Conservation (phyloP, 371 early-diverging fungal species). For the Mortierella sp. region DNA sequence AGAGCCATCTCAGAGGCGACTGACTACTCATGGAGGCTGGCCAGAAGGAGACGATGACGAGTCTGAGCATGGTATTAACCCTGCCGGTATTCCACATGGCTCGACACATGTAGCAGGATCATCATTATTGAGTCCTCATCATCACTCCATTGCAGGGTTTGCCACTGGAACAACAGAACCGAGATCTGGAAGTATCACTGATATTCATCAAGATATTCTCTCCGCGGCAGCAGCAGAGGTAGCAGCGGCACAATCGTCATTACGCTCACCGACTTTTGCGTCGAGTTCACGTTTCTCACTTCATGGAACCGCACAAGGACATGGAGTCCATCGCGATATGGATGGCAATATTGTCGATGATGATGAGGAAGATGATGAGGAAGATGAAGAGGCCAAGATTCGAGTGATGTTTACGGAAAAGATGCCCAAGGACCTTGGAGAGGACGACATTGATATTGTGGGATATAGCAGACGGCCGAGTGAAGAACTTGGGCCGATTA, state of each 20-base stretch:
- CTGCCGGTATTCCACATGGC: background rate
- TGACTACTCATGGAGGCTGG: slow-evolving; percentile 2
- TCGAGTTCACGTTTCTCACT: background rate
- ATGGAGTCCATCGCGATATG: background rate
- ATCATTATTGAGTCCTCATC: slow-evolving; percentile 13
- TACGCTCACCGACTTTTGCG: slow-evolving; percentile 4
- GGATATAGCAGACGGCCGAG: slow-evolving; percentile 35
- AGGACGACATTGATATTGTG: slow-evolving; percentile 20
- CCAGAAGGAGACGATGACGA: slow-evolving; percentile 8
- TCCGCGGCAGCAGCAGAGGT: background rate
- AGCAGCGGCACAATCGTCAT: background rate
- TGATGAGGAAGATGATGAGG: slow-evolving; percentile 16
- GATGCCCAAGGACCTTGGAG: slow-evolving; percentile 53
- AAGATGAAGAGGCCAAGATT: slow-evolving; percentile 27
- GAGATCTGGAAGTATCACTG: slow-evolving; percentile 28
- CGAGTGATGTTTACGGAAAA: slow-evolving; percentile 44
- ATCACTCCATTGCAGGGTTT: slow-evolving; percentile 13
- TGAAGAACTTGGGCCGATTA: slow-evolving; percentile 31
- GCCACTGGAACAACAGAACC: slow-evolving; percentile 39
- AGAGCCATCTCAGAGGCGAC: slow-evolving; percentile 11
- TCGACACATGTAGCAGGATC: background rate
- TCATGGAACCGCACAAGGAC: background rate
- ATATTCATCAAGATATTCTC: slow-evolving; percentile 24
- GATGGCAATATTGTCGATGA: background rate
- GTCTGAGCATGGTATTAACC: slow-evolving; percentile 13